phyloP scores from a whole-genome alignment of 495 filamentous ascomycete genomes.

The Aspergillus sclerotioniger region DNA sequence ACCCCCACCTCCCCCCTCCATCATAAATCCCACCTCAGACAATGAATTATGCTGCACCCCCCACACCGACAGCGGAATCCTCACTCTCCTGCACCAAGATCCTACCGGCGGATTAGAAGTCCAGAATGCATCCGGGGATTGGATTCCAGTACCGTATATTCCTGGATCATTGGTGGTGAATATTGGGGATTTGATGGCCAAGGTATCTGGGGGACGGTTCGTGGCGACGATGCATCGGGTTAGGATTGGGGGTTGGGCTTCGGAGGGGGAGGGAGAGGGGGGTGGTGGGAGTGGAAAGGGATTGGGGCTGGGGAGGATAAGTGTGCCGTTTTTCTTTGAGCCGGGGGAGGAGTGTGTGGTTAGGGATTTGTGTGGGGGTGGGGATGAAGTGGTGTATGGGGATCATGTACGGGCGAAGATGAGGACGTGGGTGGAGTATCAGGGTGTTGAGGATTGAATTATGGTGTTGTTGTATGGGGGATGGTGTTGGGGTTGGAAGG shows the following conservation, averaged over 20 bases:
- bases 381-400: slow-evolving; percentile 38
- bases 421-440: slow-evolving; percentile 46
- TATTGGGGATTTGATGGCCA: slow-evolving; percentile 50
- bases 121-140: slow-evolving; percentile 35
- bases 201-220: slow-evolving; percentile 46
- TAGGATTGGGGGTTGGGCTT: too few species aligned
- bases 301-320: slow-evolving; percentile 41
- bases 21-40: too few species aligned
- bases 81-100: slow-evolving; percentile 40
- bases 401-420: slow-evolving; percentile 47
- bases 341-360: slow-evolving; percentile 42
- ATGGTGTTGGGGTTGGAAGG: too few species aligned
- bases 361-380: slow-evolving; percentile 32
- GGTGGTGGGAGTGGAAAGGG: too few species aligned
- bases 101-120: slow-evolving; percentile 43
- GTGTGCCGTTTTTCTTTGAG: slow-evolving; percentile 52
- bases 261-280: too few species aligned
- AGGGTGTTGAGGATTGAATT: slow-evolving; percentile 9
- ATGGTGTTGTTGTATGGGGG: too few species aligned
- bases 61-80: background rate
- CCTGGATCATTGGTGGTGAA: slow-evolving; percentile 48
- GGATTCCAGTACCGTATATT: slow-evolving; percentile 46
- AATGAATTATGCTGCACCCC: slow-evolving; percentile 1
- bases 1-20: slow-evolving; percentile 3
- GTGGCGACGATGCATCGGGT: slow-evolving; percentile 51